These are phyloP conservation scores for Aspergillus saccharolyticus DNA, from an alignment of 495 filamentous ascomycete species.

Conservation along the genomic window DNA sequence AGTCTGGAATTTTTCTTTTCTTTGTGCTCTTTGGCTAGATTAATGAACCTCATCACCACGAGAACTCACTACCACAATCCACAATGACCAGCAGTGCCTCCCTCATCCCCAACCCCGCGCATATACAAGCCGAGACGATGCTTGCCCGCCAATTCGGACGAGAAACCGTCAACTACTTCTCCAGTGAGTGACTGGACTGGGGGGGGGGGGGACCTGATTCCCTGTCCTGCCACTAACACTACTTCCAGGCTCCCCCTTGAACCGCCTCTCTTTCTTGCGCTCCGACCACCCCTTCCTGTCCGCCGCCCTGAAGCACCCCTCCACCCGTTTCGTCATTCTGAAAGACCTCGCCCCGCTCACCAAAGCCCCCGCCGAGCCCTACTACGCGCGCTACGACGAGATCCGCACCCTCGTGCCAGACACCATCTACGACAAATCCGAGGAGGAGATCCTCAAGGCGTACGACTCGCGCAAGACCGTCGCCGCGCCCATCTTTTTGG, in stretches of 20 bases:
- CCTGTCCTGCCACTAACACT: too few species aligned
- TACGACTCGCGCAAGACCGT: conserved; percentile 67
- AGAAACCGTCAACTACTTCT: conserved; percentile 94
- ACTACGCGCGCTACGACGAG: conserved; percentile 57
- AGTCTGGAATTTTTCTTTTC: not conserved
- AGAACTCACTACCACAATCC: not conserved
- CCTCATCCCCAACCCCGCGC: conserved; percentile 51
- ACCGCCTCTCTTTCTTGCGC: conserved; percentile 82
- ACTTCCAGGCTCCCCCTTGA: conserved; percentile 59
- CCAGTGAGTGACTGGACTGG: too few species aligned
- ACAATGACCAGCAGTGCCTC: conserved; percentile 27
- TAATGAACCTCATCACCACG: not conserved
- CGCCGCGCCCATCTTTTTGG: conserved; percentile 77
- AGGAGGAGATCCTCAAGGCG: conserved; percentile 64
- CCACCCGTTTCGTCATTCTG: conserved; percentile 68
- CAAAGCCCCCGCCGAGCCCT: conserved; percentile 49
- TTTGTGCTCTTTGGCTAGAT: not conserved
- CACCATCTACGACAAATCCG: conserved; percentile 63
- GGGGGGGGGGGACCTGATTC: too few species aligned
- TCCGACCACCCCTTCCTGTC: conserved; percentile 73
- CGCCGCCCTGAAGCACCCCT: conserved; percentile 65
- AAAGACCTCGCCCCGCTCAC: conserved; percentile 74
- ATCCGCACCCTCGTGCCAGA: conserved; percentile 65
- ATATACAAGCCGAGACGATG: conserved; percentile 71
- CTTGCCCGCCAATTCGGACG: conserved; percentile 81